Evolutionary conservation across 495 filamentous ascomycete species (phyloP).

Genomic region (Aspergillus affinis): DNA sequence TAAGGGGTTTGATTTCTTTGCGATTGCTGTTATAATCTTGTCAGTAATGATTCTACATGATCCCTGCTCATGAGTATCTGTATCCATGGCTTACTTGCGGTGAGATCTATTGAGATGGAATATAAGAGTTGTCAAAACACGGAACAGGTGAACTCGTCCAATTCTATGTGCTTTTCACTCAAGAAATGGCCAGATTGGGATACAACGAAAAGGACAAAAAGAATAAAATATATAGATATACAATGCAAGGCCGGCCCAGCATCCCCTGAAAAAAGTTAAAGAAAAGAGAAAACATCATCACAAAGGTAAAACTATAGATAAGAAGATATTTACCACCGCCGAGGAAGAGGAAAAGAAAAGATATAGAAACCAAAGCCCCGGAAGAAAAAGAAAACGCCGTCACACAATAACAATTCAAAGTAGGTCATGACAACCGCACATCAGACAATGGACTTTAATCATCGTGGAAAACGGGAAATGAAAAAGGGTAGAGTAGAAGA

Average conservation of each 20-base stretch:
- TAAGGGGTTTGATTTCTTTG: too few relatives aligned
- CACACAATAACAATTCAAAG: constrained; percentile 18
- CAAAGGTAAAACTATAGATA: constrained; percentile 13
- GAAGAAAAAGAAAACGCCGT: neutral
- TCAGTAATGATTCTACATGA: constrained; percentile 15
- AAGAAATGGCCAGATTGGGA: neutral
- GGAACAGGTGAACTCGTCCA: neutral
- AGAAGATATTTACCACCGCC: constrained; percentile 8
- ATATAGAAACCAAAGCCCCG: neutral
- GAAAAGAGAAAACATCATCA: constrained; percentile 9
- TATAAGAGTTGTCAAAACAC: neutral
- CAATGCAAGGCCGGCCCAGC: constrained; percentile 31
- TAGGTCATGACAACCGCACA: constrained; percentile 12
- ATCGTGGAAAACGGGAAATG: constrained; percentile 8
- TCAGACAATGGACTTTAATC: constrained; percentile 1
- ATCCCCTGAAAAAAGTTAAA: constrained; percentile 7
- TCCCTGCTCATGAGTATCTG: neutral
- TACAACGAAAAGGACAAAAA: constrained; percentile 11
- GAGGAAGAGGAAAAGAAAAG: constrained; percentile 7
- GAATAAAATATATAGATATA: constrained; percentile 34
- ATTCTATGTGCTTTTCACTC: neutral
- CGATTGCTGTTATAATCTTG: too few relatives aligned
- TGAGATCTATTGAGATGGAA: neutral
- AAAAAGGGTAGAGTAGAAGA: neutral
- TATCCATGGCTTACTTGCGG: neutral